Evolutionary conservation across 352 stramenopile species (phyloP).

Genomic region (Phytophthora fragariae): DNA sequence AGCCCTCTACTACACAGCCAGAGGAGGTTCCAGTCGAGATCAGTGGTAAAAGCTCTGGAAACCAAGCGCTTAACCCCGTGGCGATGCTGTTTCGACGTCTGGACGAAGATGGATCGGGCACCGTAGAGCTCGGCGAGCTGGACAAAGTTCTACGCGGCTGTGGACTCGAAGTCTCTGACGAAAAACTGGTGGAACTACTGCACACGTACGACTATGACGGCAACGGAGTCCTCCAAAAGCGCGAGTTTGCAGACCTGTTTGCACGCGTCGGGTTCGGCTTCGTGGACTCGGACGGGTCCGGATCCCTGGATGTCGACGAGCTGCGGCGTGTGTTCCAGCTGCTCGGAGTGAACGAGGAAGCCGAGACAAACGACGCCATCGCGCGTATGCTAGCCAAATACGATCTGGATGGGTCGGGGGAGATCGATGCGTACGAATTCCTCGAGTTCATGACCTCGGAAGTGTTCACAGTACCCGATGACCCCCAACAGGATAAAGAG

Average conservation of each 20-base stretch:
- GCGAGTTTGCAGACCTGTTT: constrained; percentile 69
- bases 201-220: constrained; percentile 66
- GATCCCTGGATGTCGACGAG: constrained; percentile 56
- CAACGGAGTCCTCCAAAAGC: constrained; percentile 48
- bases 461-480: constrained; percentile 35
- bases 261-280: constrained; percentile 64
- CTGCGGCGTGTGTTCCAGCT: constrained; percentile 60
- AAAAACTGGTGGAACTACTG: constrained; percentile 42
- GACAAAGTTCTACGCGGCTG: constrained; percentile 41
- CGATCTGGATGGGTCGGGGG: constrained; percentile 73
- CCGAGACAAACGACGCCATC: constrained; percentile 44
- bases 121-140: constrained; percentile 54
- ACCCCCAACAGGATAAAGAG: constrained; percentile 1
- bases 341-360: constrained; percentile 55
- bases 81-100: constrained; percentile 54
- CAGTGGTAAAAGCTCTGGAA: background rate
- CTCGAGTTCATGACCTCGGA: constrained; percentile 79
- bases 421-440: constrained; percentile 79
- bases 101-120: constrained; percentile 56
- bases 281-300: constrained; percentile 67
- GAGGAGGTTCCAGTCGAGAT: constrained; percentile 4
- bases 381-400: constrained; percentile 63
- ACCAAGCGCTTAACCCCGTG: constrained; percentile 29
- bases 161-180: constrained; percentile 48
- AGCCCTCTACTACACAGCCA: constrained; percentile 5